Evolutionary conservation across 2,329 filamentous ascomycete species (phyloP).

Genomic region (Aspergillus amoenus): DNA sequence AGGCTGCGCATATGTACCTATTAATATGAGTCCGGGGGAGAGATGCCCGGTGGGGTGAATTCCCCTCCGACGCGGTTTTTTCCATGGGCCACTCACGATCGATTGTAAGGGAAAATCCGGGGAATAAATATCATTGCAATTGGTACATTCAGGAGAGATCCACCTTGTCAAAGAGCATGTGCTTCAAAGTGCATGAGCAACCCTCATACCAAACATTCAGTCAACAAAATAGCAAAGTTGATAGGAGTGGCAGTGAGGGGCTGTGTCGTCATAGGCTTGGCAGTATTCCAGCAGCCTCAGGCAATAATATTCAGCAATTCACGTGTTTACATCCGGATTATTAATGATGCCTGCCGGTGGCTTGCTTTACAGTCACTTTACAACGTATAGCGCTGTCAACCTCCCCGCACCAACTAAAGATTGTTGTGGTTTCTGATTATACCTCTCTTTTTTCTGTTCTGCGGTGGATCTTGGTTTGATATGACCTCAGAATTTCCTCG

Average conservation of each 20-base stretch:
- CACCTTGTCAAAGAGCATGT: neutral
- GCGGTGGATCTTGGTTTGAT: neutral
- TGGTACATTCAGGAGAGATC: constrained; percentile 1
- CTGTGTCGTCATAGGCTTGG: constrained; percentile 19
- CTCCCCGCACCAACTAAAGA: neutral
- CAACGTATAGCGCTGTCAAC: neutral
- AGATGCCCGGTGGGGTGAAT: constrained; percentile 13
- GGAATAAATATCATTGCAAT: constrained; percentile 9
- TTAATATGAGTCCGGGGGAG: constrained; percentile 20
- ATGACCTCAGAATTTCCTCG: constrained; percentile 41
- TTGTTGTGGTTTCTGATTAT: neutral
- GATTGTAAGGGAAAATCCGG: neutral
- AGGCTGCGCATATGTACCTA: constrained; percentile 11
- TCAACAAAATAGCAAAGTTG: neutral
- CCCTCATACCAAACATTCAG: neutral
- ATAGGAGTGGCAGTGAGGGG: constrained; percentile 5
- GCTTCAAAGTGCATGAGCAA: neutral
- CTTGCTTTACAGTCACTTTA: neutral
- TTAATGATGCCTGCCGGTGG: constrained; percentile 2
- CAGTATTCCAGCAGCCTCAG: constrained; percentile 6
- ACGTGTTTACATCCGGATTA: constrained; percentile 9
- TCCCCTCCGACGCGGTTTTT: constrained; percentile 8
- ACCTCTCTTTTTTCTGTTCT: neutral
- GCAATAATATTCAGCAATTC: neutral
- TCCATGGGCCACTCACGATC: constrained; percentile 8